Evolutionary conservation across 2,329 filamentous ascomycete genomes (phyloP), one percentile per base, ranked within the genome.

Genomic region (Ascosphaera aggregata): DNA sequence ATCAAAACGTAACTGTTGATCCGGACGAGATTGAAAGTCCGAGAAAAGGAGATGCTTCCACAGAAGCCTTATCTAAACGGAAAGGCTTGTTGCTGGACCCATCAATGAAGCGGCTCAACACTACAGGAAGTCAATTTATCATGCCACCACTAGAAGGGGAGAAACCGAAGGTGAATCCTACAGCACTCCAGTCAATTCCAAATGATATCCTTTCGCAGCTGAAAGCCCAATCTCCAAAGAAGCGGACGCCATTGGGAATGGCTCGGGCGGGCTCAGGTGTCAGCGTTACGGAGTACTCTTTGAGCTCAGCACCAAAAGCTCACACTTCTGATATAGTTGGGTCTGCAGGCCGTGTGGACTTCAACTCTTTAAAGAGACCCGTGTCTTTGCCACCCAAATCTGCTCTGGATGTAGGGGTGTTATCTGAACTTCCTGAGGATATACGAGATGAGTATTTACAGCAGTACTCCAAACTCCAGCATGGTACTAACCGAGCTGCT

Each of bases 101-200:
- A 40, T 50, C 46, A 8, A 61, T 77, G 17, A 76, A 67, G 44
- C 75, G 75, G 1, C 60, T 93, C 17, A 92, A 94, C 49, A 69
- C 81, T 2, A 64, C 73, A 2, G 82, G 86, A 2, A 93, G 86
- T 0, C 89, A 98, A 49, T 98, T 98, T 49, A 71, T 95, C 36
- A 65, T 98, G 47, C 89, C 89, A 15, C 34, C 34, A 9, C 9
- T 35, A 15, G 34, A 35, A 15, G n/a, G 5, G n/a, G 22, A 27
- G 34, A 18, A 35, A 15, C 34, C 34, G 16, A 35, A 16, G 7
- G 18, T 7, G n/a, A 18, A 15, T 16, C 34, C 34, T 16, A 15
- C 18, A 7, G 34, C 7, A 16, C 16, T 35, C 34, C 34, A 35
- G 5, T 35, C 34, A 9, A 15, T 35, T 8, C 34, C 34, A 15